Evolutionary conservation across 257 asterid species (phyloP).

Genomic region (Solanum lycopersicoides): DNA sequence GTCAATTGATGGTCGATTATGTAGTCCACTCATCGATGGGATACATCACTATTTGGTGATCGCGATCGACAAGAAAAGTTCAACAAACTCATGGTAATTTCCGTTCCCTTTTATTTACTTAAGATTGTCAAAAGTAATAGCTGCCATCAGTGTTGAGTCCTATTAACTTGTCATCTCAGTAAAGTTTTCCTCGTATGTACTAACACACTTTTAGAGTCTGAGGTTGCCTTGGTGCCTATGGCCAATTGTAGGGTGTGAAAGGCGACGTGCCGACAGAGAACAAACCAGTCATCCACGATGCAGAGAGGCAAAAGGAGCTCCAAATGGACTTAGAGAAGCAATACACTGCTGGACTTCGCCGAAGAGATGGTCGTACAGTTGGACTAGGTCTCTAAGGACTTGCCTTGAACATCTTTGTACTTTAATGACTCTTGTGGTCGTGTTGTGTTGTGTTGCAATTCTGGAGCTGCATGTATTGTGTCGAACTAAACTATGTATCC

Average conservation of each 20-base stretch:
- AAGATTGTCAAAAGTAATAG: background rate
- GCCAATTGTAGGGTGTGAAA: conserved; percentile 99
- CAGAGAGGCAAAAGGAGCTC: conserved; percentile 81
- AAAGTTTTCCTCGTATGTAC: conserved; percentile 29
- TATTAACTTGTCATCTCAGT: background rate
- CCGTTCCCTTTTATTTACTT: conserved; percentile 10
- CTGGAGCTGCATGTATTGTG: background rate
- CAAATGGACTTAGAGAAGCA: conserved; percentile 93
- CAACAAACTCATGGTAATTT: conserved; percentile 97
- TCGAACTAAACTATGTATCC: background rate
- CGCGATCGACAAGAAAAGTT: conserved; percentile 94
- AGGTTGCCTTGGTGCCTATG: conserved; percentile 91
- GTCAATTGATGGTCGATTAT: conserved; percentile 10
- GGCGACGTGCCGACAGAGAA: conserved; percentile 51
- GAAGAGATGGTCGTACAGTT: conserved; percentile 98
- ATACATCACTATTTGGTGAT: conserved; percentile 64
- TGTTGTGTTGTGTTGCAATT: background rate
- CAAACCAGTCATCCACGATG: conserved; percentile 48
- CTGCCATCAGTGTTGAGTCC: background rate
- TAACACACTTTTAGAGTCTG: conserved; percentile 97
- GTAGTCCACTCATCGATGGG: conserved; percentile 85
- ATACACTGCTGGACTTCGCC: conserved; percentile 94
- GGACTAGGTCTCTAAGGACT: conserved; percentile 74
- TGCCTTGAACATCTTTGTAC: background rate
- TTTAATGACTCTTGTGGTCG: background rate